Evolutionary conservation across 768 basidiomycete species (phyloP).

Genomic region (Trametopsis cervina): DNA sequence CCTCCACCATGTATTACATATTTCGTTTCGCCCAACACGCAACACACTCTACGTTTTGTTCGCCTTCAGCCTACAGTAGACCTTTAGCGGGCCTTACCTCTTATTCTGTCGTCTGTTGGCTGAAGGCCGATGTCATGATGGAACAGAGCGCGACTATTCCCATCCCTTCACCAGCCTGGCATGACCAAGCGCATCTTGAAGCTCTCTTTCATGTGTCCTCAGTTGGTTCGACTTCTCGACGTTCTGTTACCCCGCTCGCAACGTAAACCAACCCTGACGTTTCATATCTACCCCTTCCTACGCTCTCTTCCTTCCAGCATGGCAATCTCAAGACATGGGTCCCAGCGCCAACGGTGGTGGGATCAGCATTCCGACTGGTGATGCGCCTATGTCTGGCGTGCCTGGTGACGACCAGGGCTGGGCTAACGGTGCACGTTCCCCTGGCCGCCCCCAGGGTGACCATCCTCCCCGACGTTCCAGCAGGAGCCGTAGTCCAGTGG

Average conservation of each 20-base stretch:
- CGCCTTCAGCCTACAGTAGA: constrained; percentile 19
- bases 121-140: constrained; percentile 20
- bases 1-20: constrained; percentile 11
- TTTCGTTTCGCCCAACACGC: constrained; percentile 11
- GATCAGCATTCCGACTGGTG: constrained; percentile 62
- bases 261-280: constrained; percentile 38
- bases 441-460: constrained; percentile 34
- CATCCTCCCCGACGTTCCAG: constrained; percentile 61
- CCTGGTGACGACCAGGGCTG: constrained; percentile 45
- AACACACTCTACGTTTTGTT: constrained; percentile 11
- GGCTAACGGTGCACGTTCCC: constrained; percentile 40
- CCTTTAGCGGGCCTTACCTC: constrained; percentile 12
- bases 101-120: constrained; percentile 21
- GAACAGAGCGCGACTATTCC: constrained; percentile 1
- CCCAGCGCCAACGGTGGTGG: constrained; percentile 43
- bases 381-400: constrained; percentile 35
- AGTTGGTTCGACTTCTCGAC: constrained; percentile 17
- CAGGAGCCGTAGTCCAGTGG: constrained; percentile 71
- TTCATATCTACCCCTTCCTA: constrained; percentile 26
- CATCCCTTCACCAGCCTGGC: neutral
- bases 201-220: constrained; percentile 17
- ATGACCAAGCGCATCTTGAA: neutral
- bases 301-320: constrained; percentile 51
- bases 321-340: constrained; percentile 80
- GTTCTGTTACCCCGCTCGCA: constrained; percentile 17